Conservation (phyloP, 2,329 filamentous ascomycete genomes). For the Aspergillus pseudonomiae region DNA sequence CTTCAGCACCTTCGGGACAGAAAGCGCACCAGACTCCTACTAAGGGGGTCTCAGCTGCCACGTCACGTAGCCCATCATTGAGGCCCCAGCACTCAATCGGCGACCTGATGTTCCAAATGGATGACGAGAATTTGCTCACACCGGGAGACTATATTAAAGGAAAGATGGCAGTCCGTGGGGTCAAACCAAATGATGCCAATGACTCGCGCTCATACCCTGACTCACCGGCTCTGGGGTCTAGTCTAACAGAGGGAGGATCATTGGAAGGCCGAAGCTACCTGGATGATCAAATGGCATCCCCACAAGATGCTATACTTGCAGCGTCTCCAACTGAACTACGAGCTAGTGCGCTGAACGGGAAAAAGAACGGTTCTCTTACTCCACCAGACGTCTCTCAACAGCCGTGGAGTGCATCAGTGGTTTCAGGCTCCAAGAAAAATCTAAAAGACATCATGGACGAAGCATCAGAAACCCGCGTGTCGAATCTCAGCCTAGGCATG, state of each 20-base stretch:
- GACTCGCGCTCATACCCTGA: constrained; percentile 27
- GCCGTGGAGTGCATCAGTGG: constrained; percentile 57
- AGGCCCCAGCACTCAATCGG: constrained; percentile 68
- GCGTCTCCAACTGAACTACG: constrained; percentile 31
- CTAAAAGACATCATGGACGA: constrained; percentile 77
- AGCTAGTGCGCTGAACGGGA: constrained; percentile 22
- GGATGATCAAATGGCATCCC: constrained; percentile 33
- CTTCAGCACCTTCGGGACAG: constrained; percentile 49
- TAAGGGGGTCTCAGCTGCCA: constrained; percentile 47
- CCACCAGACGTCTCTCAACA: constrained; percentile 35
- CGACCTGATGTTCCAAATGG: constrained; percentile 94
- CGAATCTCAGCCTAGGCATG: constrained; percentile 57
- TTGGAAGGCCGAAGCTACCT: constrained; percentile 30
- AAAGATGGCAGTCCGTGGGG: constrained; percentile 30
- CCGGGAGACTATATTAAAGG: constrained; percentile 32
- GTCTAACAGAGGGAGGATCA: constrained; percentile 30
- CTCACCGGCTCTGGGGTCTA: constrained; percentile 30
- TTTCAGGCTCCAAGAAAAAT: constrained; percentile 67
- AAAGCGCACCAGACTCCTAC: constrained; percentile 46
- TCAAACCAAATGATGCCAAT: constrained; percentile 18
- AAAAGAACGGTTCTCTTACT: constrained; percentile 29
- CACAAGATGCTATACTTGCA: constrained; percentile 19
- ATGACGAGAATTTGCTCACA: constrained; percentile 64
- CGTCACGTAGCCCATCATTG: constrained; percentile 65
- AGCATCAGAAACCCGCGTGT: constrained; percentile 53